Conservation (phyloP, 2,329 filamentous ascomycete genomes). For the Clarireedia hainanense region DNA sequence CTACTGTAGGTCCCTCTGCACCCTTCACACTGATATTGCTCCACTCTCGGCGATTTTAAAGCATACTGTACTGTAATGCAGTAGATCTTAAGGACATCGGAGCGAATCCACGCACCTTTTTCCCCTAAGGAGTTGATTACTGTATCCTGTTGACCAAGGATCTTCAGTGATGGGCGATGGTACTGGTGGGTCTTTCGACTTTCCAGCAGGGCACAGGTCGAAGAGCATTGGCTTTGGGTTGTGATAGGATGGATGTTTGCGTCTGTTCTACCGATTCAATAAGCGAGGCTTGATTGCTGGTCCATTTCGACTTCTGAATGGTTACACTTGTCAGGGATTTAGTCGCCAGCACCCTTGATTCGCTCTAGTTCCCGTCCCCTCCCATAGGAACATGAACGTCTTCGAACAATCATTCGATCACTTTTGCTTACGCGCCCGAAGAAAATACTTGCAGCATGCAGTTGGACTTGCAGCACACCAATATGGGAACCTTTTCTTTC, state of each 20-base stretch:
- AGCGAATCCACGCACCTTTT: neutral
- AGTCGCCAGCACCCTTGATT: constrained; percentile 13
- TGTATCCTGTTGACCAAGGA: no score
- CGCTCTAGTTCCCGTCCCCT: constrained; percentile 10
- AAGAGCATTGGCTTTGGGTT: neutral
- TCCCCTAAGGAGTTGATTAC: no score
- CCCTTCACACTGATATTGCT: neutral
- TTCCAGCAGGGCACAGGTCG: neutral
- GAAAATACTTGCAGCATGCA: constrained; percentile 8
- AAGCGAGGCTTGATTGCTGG: neutral
- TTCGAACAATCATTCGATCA: neutral
- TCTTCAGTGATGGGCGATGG: no score
- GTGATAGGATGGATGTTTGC: constrained; percentile 5
- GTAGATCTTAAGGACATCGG: neutral
- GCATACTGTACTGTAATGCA: neutral
- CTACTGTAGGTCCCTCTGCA: neutral
- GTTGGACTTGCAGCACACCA: no score
- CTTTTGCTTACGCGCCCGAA: constrained; percentile 16
- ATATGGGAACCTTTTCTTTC: no score
- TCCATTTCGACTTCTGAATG: neutral
- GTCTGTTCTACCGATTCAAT: constrained; percentile 1
- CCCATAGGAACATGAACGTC: neutral
- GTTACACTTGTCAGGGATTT: constrained; percentile 12
- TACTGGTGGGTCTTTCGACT: no score
- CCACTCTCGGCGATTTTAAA: neutral